Evolutionary conservation across 1,284 basidiomycete species (phyloP).

Genomic region (Trichosporon coremiiforme): DNA sequence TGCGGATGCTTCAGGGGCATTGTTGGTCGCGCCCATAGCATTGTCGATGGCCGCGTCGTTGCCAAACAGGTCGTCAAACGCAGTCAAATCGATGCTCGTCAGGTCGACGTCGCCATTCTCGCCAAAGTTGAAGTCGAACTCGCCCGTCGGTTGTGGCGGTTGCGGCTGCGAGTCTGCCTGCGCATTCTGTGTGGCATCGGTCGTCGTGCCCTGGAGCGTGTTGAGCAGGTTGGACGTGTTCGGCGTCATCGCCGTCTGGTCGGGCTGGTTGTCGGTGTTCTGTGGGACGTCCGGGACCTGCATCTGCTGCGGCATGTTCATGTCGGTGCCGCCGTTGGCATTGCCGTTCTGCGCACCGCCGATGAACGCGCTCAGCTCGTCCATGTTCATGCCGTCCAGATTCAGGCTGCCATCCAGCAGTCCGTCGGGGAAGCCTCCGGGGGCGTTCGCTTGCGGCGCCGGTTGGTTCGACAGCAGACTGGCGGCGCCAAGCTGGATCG

Average conservation of each 20-base stretch:
- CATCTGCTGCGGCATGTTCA: conserved; percentile 13
- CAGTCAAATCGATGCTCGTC: conserved; percentile 26
- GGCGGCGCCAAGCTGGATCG: conserved; percentile 35
- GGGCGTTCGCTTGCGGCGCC: conserved; percentile 12
- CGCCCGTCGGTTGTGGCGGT: neutral
- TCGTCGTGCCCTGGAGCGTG: conserved; percentile 20
- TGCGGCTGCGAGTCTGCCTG: conserved; percentile 1
- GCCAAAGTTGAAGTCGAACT: conserved; percentile 26
- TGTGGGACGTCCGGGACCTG: neutral
- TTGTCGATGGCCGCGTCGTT: neutral
- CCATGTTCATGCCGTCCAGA: conserved; percentile 30
- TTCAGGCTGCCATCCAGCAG: conserved; percentile 28
- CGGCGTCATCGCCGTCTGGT: conserved; percentile 28
- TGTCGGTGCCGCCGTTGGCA: conserved; percentile 6
- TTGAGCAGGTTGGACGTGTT: conserved; percentile 32
- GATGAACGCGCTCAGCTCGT: conserved; percentile 37
- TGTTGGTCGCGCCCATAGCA: neutral
- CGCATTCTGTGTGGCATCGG: neutral
- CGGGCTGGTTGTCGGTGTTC: conserved; percentile 17
- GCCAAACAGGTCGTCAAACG: conserved; percentile 28
- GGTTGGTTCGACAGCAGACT: conserved; percentile 32
- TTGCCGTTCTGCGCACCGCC: conserved; percentile 23
- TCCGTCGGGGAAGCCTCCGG: conserved; percentile 18
- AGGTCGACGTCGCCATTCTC: conserved; percentile 27
- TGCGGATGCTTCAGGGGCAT: neutral